These are phyloP conservation scores for Nematocida ausubeli DNA, from an alignment of 371 early-diverging fungal species.

Conservation along the genomic window DNA sequence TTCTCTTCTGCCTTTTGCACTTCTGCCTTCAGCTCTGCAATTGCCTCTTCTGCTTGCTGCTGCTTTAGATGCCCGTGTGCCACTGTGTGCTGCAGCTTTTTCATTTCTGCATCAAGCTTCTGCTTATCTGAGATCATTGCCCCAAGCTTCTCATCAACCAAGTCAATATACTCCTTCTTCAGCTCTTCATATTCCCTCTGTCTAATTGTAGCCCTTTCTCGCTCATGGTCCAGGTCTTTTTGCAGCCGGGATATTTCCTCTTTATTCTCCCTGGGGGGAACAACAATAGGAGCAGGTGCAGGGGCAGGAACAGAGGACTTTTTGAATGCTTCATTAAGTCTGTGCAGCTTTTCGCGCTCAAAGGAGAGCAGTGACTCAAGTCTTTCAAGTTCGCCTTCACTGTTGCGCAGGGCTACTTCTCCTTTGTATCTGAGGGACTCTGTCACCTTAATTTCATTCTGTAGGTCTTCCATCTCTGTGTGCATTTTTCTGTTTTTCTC, in stretches of 20 bases:
- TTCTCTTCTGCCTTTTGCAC: not conserved
- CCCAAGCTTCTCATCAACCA: constrained; percentile 59
- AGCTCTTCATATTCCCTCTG: constrained; percentile 68
- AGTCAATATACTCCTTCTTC: constrained; percentile 42
- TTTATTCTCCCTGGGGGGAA: constrained; percentile 70
- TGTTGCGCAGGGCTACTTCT: constrained; percentile 70
- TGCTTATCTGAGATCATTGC: constrained; percentile 55
- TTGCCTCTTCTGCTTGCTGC: constrained; percentile 31
- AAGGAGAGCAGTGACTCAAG: constrained; percentile 43
- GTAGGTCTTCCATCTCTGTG: constrained; percentile 65
- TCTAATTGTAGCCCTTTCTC: constrained; percentile 70
- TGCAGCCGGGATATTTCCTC: constrained; percentile 68
- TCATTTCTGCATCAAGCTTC: constrained; percentile 39
- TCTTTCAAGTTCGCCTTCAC: constrained; percentile 71
- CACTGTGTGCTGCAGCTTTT: constrained; percentile 36
- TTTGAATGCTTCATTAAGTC: constrained; percentile 54
- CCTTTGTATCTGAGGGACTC: constrained; percentile 72
- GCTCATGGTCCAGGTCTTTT: constrained; percentile 62
- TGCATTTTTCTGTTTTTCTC: constrained; percentile 41
- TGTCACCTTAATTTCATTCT: constrained; percentile 72
- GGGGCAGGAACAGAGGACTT: constrained; percentile 21
- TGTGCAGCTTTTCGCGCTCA: constrained; percentile 40
- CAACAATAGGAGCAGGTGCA: not conserved
- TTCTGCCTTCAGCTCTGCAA: not conserved
- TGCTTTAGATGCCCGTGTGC: constrained; percentile 45